Evolutionary conservation across 805 yeast species (phyloP).

Genomic region (Debaryomyces hansenii): DNA sequence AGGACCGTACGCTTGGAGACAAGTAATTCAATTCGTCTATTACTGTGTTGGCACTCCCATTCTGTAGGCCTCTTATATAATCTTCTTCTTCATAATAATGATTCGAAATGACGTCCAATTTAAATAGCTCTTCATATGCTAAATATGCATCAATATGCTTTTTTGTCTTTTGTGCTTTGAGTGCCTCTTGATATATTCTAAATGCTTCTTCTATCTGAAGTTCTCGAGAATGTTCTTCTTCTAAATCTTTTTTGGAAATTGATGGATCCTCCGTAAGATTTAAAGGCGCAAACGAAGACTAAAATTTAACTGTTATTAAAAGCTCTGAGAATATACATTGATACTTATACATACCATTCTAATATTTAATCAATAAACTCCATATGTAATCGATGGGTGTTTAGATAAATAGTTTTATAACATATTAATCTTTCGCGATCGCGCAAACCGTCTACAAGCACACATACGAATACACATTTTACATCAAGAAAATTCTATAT

Average conservation of each 20-base stretch:
- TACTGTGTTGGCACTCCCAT: constrained; percentile 30
- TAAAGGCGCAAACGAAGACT: constrained; percentile 77
- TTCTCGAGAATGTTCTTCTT: constrained; percentile 89
- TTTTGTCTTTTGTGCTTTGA: constrained; percentile 55
- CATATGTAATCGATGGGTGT: too few species aligned
- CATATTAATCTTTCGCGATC: too few species aligned
- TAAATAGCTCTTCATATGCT: constrained; percentile 62
- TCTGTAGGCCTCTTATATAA: constrained; percentile 38
- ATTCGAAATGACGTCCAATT: constrained; percentile 60
- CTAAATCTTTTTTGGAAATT: constrained; percentile 51
- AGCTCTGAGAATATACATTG: not conserved
- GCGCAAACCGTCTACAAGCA: too few species aligned
- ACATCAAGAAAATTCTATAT: too few species aligned
- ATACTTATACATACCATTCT: not conserved
- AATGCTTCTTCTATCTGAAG: constrained; percentile 87
- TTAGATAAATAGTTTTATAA: too few species aligned
- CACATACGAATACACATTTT: too few species aligned
- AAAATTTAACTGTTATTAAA: not conserved
- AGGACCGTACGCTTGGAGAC: constrained; percentile 69
- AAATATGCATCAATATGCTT: constrained; percentile 50
- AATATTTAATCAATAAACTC: not conserved
- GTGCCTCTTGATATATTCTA: constrained; percentile 69
- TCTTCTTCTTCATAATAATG: constrained; percentile 42
- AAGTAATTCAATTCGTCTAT: constrained; percentile 43
- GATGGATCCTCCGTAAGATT: constrained; percentile 74